Percentiles rank a stretch among this genome's conserved stretches.
Evolutionary conservation across 2,329 filamentous ascomycete species (phyloP).

Genomic region (Lachnellula cervina): DNA sequence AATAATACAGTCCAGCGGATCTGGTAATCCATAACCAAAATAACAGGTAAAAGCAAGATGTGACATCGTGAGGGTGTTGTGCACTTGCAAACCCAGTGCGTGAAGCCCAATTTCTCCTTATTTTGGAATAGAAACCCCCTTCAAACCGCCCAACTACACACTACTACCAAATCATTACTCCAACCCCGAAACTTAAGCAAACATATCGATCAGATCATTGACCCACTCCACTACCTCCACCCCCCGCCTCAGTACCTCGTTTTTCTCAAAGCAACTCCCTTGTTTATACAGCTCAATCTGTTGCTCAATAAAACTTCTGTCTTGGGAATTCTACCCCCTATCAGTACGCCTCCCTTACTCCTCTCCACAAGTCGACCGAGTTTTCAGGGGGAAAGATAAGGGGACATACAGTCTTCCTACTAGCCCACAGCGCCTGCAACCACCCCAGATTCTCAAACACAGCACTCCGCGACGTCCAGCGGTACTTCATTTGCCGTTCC

Average conservation of each 20-base stretch:
- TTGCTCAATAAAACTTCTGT: slow-evolving; percentile 33
- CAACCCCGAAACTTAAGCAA: slow-evolving; percentile 8
- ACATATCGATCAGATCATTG: slow-evolving; percentile 32
- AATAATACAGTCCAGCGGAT: too few relatives aligned
- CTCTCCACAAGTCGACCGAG: neutral
- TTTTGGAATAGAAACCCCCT: too few relatives aligned
- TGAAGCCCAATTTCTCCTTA: too few relatives aligned
- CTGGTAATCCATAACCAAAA: too few relatives aligned
- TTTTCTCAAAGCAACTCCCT: slow-evolving; percentile 28
- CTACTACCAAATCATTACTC: too few relatives aligned
- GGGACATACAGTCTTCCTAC: slow-evolving; percentile 24
- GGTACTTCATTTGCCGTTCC: slow-evolving; percentile 22
- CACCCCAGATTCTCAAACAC: slow-evolving; percentile 24
- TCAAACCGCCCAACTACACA: too few relatives aligned
- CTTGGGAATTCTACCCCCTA: slow-evolving; percentile 25
- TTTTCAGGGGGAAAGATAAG: neutral
- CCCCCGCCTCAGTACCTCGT: slow-evolving; percentile 29
- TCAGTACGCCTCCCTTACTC: neutral
- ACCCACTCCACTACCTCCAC: slow-evolving; percentile 33
- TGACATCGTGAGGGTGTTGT: too few relatives aligned
- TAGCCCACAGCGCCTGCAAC: slow-evolving; percentile 32
- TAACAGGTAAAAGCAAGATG: too few relatives aligned
- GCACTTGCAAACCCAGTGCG: too few relatives aligned
- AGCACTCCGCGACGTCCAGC: slow-evolving; percentile 17
- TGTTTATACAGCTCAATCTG: slow-evolving; percentile 25